phyloP scores from a whole-genome alignment of 352 stramenopile genomes.

The Globisporangium camurandrum region DNA sequence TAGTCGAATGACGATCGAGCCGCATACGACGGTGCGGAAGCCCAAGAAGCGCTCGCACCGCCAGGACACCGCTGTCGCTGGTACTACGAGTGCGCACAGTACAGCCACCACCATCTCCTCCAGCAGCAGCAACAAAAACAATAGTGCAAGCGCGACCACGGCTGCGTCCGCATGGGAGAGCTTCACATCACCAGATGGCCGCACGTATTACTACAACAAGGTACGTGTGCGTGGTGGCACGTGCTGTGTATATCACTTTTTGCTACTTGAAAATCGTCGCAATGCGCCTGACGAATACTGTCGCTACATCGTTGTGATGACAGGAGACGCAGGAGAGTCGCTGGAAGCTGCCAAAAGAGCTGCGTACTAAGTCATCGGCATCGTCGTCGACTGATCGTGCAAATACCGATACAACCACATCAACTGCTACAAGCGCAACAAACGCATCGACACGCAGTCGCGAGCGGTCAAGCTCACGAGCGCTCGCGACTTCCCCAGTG shows the following conservation, averaged over 20 bases:
- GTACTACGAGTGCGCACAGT: too few relatives aligned
- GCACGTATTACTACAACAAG: constrained; percentile 60
- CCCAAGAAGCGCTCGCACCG: background rate
- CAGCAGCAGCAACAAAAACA: background rate
- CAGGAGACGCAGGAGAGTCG: constrained; percentile 50
- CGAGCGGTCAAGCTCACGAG: background rate
- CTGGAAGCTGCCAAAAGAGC: constrained; percentile 39
- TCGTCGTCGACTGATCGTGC: too few relatives aligned
- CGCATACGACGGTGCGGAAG: background rate
- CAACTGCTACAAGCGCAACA: background rate
- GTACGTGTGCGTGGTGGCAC: constrained; percentile 2
- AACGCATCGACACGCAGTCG: background rate
- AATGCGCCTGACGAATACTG: background rate
- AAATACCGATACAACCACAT: background rate
- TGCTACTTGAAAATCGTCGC: background rate
- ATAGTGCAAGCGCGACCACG: background rate
- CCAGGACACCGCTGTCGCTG: background rate
- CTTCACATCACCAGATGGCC: constrained; percentile 27
- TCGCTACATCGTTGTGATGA: background rate
- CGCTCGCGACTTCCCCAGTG: too few relatives aligned
- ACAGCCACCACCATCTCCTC: too few relatives aligned
- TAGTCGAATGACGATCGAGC: background rate
- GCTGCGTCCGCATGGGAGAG: background rate
- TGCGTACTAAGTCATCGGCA: background rate
- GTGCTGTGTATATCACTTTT: background rate